Percentiles rank a stretch among this genome's conserved stretches.
Conservation (phyloP, 2,329 filamentous ascomycete species). For the Zymoseptoria ardabiliae region DNA sequence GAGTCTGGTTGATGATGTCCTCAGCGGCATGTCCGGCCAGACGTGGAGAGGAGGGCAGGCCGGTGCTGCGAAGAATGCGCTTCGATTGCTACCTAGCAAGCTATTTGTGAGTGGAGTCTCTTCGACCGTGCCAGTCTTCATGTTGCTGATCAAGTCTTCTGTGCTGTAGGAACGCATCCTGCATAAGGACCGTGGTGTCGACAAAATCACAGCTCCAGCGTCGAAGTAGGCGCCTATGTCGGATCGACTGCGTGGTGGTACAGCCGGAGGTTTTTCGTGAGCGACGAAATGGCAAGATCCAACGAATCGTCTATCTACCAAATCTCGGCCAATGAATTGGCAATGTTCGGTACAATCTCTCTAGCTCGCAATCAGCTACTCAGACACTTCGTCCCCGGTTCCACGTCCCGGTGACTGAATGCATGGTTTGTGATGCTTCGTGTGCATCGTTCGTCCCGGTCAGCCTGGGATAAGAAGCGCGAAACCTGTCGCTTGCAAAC, state of each 20-base stretch:
- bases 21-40: background rate
- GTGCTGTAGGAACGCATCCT: background rate
- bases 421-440: too few species aligned
- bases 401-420: too few species aligned
- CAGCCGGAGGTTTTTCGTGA: background rate
- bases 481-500: background rate
- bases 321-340: background rate
- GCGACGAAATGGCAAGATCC: background rate
- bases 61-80: background rate
- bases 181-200: background rate
- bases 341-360: too few species aligned
- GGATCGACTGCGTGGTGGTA: background rate
- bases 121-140: too few species aligned
- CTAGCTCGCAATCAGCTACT: too few species aligned
- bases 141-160: too few species aligned
- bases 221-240: background rate
- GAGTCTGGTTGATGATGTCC: background rate
- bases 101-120: slow-evolving; percentile 1
- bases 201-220: background rate
- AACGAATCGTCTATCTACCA: background rate
- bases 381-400: too few species aligned
- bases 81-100: background rate
- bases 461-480: too few species aligned
- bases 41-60: background rate
- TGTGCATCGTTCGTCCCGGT: too few species aligned